These are phyloP conservation scores for Telopea speciosissima DNA, from an alignment of 177 flowering plant genomes.

Conservation along the genomic window DNA sequence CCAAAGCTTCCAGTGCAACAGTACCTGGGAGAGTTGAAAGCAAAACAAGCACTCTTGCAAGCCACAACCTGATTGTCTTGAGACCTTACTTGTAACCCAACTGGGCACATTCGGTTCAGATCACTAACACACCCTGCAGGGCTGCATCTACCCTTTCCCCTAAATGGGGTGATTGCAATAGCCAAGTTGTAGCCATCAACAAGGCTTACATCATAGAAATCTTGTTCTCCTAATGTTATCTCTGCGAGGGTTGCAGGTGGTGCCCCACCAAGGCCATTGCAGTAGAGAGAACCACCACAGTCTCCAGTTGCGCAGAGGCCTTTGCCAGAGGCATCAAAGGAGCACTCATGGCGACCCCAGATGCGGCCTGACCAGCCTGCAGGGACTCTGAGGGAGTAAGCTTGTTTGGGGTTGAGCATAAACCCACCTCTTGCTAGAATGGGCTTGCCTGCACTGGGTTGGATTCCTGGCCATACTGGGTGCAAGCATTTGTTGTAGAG, in stretches of 20 bases:
- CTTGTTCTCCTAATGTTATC: constrained; percentile 68
- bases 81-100: constrained; percentile 63
- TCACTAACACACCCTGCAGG: constrained; percentile 78
- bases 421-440: too few relatives aligned
- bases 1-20: constrained; percentile 81
- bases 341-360: constrained; percentile 95
- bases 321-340: constrained; percentile 54
- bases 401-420: too few relatives aligned
- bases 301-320: constrained; percentile 90
- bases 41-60: constrained; percentile 87
- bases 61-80: constrained; percentile 55
- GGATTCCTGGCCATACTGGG: too few relatives aligned
- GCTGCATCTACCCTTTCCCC: constrained; percentile 63
- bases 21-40: constrained; percentile 72
- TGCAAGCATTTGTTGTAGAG: constrained; percentile 70
- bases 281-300: constrained; percentile 73
- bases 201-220: constrained; percentile 85
- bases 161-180: constrained; percentile 52
- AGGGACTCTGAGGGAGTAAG: too few relatives aligned
- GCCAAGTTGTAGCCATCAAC: constrained; percentile 86
- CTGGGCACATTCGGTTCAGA: constrained; percentile 76
- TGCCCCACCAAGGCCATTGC: constrained; percentile 76
- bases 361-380: too few relatives aligned
- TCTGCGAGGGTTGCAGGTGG: constrained; percentile 92
- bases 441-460: too few relatives aligned